Evolutionary conservation across 352 stramenopile genomes (phyloP).

Genomic region (Achlya hypogyna): DNA sequence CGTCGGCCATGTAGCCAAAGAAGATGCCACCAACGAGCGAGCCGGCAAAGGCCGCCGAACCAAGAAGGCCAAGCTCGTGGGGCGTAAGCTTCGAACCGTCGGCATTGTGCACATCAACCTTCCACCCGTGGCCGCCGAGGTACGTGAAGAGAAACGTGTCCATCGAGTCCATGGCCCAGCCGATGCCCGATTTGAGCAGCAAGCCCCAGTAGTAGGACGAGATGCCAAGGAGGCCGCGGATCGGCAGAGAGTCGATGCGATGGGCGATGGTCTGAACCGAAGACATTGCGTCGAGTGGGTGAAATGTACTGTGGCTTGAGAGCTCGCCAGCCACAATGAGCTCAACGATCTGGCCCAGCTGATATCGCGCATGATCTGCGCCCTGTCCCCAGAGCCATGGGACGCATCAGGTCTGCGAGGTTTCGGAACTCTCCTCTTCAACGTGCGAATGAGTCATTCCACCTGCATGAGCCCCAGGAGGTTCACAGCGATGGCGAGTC

Average conservation of each 20-base stretch:
- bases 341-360: no score
- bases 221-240: slow-evolving; percentile 39
- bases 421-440: not conserved
- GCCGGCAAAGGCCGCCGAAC: slow-evolving; percentile 40
- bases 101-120: not conserved
- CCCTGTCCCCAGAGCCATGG: not conserved
- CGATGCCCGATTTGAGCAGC: slow-evolving; percentile 50
- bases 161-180: slow-evolving; percentile 71
- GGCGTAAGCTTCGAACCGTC: not conserved
- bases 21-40: slow-evolving; percentile 53
- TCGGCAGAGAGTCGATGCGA: slow-evolving; percentile 49
- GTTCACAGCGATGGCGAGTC: no score
- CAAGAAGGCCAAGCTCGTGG: slow-evolving; percentile 29
- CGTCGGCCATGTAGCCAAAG: slow-evolving; percentile 53
- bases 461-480: no score
- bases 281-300: no score
- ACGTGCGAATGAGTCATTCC: not conserved
- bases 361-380: no score
- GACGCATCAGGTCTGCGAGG: not conserved
- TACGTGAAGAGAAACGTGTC: slow-evolving; percentile 68
- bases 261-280: slow-evolving; percentile 53
- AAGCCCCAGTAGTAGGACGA: slow-evolving; percentile 64
- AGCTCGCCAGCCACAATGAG: no score
- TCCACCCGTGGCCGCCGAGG: slow-evolving; percentile 21
- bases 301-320: no score